A percentile compares a stretch with the other conserved stretches of the same genome.
phyloP scores from a whole-genome alignment of 1,284 basidiomycete genomes.

The Pterulicium gracile region DNA sequence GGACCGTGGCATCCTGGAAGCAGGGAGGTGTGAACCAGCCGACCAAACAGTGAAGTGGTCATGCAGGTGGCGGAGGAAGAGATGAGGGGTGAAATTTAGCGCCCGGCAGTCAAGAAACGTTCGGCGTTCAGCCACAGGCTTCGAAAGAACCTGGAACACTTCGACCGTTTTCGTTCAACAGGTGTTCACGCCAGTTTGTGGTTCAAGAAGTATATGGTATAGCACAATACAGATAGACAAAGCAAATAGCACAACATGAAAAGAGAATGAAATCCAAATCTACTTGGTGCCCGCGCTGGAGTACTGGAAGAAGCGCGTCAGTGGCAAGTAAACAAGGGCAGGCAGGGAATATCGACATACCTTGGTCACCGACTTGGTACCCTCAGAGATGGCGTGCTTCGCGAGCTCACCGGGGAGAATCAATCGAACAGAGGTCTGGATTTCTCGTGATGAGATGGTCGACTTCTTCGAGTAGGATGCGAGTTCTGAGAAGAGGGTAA shows the following conservation, averaged over 20 bases:
- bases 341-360: slow-evolving; percentile 15
- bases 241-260: slow-evolving; percentile 6
- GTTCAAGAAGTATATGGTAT: neutral
- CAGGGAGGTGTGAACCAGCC: neutral
- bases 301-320: neutral
- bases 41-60: neutral
- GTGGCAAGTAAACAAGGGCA: neutral
- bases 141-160: neutral
- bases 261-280: neutral
- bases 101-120: too few species aligned
- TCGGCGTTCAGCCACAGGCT: too few species aligned
- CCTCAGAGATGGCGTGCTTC: slow-evolving; percentile 51
- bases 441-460: slow-evolving; percentile 90
- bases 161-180: neutral
- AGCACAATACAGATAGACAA: slow-evolving; percentile 5
- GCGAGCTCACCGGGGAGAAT: slow-evolving; percentile 66
- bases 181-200: too few species aligned
- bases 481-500: slow-evolving; percentile 76
- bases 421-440: slow-evolving; percentile 70
- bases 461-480: slow-evolving; percentile 91
- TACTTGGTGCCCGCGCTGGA: neutral
- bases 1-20: neutral
- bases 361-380: slow-evolving; percentile 41
- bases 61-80: too few species aligned
- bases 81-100: too few species aligned